Conservation (phyloP, 2,329 filamentous ascomycete species). For the Lachnum nothofagi region DNA sequence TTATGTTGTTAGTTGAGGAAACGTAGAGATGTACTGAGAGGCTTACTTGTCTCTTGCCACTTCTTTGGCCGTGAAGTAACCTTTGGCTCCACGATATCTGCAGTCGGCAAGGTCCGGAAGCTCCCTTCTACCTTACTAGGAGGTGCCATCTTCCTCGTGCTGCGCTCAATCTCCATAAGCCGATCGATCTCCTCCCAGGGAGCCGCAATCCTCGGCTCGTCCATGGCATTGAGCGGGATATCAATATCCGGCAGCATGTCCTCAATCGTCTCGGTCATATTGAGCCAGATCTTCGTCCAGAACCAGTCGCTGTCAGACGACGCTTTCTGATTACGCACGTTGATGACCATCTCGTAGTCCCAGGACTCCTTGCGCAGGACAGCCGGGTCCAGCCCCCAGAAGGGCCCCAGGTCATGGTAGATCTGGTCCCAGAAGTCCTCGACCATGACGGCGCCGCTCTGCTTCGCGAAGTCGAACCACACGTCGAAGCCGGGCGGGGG, state of each 20-base stretch:
- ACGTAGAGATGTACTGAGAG: conserved; percentile 36
- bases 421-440: conserved; percentile 56
- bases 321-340: conserved; percentile 48
- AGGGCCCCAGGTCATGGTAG: conserved; percentile 44
- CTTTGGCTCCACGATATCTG: conserved; percentile 32
- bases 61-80: conserved; percentile 6
- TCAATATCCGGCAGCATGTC: conserved; percentile 56
- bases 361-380: conserved; percentile 44
- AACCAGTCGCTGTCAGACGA: conserved; percentile 38
- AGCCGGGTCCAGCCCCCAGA: conserved; percentile 44
- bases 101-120: conserved; percentile 45
- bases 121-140: conserved; percentile 44
- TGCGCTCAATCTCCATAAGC: conserved; percentile 43
- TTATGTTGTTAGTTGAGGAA: conserved; percentile 40
- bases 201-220: conserved; percentile 57
- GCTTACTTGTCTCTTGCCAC: conserved; percentile 19
- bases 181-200: conserved; percentile 49
- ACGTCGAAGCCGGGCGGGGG: conserved; percentile 57
- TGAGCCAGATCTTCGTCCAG: conserved; percentile 37
- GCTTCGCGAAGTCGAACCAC: conserved; percentile 53
- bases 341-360: conserved; percentile 55
- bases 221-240: conserved; percentile 60
- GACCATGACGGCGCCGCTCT: conserved; percentile 48
- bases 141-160: conserved; percentile 46
- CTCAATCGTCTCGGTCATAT: conserved; percentile 38